Conservation (phyloP, 495 filamentous ascomycete genomes). For the Aspergillus affinis region DNA sequence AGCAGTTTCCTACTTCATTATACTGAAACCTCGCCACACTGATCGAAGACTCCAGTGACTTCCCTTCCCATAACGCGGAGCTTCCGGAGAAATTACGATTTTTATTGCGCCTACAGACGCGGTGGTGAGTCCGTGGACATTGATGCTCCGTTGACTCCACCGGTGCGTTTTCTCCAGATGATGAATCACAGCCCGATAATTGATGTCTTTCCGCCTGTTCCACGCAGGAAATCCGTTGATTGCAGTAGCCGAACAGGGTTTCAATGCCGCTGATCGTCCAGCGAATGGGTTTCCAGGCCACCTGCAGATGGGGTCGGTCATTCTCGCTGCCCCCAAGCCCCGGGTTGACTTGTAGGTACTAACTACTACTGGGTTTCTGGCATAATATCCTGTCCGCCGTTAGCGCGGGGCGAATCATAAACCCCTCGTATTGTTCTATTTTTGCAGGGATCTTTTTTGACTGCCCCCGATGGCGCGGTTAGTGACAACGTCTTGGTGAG, state of each 20-base stretch:
- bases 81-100: neutral
- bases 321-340: neutral
- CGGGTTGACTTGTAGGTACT: neutral
- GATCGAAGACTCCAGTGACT: neutral
- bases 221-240: neutral
- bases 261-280: neutral
- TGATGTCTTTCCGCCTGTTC: neutral
- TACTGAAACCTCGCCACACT: neutral
- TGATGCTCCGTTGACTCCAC: neutral
- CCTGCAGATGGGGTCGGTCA: neutral
- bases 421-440: neutral
- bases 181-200: neutral
- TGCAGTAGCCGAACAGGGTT: neutral
- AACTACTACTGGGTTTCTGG: neutral
- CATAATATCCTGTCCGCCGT: neutral
- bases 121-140: neutral
- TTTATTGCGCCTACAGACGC: neutral
- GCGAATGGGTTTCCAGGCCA: neutral
- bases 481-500: too few species aligned
- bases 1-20: neutral
- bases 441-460: neutral
- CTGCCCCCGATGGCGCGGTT: neutral
- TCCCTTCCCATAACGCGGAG: neutral
- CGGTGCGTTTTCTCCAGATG: neutral
- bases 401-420: neutral